These are phyloP conservation scores for Craterostigma plantagineum DNA, from an alignment of 257 asterid species.

Conservation along the genomic window DNA sequence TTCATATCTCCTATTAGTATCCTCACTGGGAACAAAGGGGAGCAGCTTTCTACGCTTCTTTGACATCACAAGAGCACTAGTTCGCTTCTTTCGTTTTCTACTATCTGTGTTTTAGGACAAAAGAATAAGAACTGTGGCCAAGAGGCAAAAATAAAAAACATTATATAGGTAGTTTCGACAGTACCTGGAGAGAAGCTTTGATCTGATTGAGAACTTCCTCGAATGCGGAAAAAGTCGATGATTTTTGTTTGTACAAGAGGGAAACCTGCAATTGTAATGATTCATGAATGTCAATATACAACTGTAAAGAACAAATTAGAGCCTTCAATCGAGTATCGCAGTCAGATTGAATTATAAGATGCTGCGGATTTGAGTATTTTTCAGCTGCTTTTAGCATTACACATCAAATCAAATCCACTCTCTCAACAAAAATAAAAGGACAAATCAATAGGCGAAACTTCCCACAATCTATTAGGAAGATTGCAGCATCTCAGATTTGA, in stretches of 20 bases:
- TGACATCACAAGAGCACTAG: slow-evolving; percentile 19
- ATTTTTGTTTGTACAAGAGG: slow-evolving; percentile 76
- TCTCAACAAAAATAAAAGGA: neutral
- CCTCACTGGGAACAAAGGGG: slow-evolving; percentile 58
- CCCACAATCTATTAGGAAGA: too few relatives aligned
- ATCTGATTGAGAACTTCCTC: slow-evolving; percentile 18
- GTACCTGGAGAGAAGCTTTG: slow-evolving; percentile 30
- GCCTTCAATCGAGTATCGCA: too few relatives aligned
- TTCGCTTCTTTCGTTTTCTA: slow-evolving; percentile 40
- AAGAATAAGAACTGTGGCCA: slow-evolving; percentile 1
- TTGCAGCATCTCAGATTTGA: too few relatives aligned
- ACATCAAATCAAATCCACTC: too few relatives aligned
- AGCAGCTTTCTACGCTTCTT: slow-evolving; percentile 60
- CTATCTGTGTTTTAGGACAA: slow-evolving; percentile 20
- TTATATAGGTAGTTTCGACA: neutral
- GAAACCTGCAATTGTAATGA: slow-evolving; percentile 28
- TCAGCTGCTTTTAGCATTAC: neutral
- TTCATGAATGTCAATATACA: neutral
- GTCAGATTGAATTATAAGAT: too few relatives aligned
- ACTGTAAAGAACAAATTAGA: too few relatives aligned
- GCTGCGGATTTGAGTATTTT: too few relatives aligned
- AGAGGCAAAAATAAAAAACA: slow-evolving; percentile 3
- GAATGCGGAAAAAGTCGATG: slow-evolving; percentile 70
- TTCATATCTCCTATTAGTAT: slow-evolving; percentile 42
- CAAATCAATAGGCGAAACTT: too few relatives aligned